Evolutionary conservation across 441 rosid species (phyloP), one percentile per base, ranked within the genome.

Genomic region (Pelargonium cotyledonis): DNA sequence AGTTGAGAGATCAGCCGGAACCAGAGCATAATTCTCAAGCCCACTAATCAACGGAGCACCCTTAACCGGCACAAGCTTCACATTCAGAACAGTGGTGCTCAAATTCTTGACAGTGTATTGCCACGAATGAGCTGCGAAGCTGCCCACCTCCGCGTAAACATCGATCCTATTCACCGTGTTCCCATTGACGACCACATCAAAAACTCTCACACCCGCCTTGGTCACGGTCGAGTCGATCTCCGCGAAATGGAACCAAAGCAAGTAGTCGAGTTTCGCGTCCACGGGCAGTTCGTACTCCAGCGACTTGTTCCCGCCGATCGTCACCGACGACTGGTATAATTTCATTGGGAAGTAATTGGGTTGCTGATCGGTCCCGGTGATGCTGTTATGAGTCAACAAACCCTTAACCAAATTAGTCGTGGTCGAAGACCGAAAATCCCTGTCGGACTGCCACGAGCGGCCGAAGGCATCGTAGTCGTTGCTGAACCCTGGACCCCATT

Each of bases 401-500:
- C 72, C 49, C 8, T 69, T 65, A 63, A 77, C 70, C 14, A 80
- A 70, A 18, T 14, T n/a, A 15, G 60, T 66, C 1, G 85, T 73
- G 8, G 16, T 55, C 0, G 64, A 69, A 0, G 86, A 68, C 7
- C 83, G 85, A 68, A 78, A 81, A 0, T 67, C 82, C 23, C 69
- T 44, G 53, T 85, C 99, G 0, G 97, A 89, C 65, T 92, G 97
- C 99, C 99, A 95, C 1, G 96, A 80, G 43, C 99, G 85, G 9
- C 96, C 91, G 79, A 95, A 95, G 46, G 46, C 15, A 51, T 95
- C 99, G 8, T 84, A 74, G 77, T 95, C 92, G 63, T 82, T 84
- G 66, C 85, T 90, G 79, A 95, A 88, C 2, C 99, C 99, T 1
- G 96, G 97, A 0, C 98, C 98, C 98, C 98, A 95, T 65, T 89